A percentile compares a stretch with the other conserved stretches of the same genome.
Evolutionary conservation across 139 green algal genomes (phyloP).

Genomic region (Volvox reticuliferus): DNA sequence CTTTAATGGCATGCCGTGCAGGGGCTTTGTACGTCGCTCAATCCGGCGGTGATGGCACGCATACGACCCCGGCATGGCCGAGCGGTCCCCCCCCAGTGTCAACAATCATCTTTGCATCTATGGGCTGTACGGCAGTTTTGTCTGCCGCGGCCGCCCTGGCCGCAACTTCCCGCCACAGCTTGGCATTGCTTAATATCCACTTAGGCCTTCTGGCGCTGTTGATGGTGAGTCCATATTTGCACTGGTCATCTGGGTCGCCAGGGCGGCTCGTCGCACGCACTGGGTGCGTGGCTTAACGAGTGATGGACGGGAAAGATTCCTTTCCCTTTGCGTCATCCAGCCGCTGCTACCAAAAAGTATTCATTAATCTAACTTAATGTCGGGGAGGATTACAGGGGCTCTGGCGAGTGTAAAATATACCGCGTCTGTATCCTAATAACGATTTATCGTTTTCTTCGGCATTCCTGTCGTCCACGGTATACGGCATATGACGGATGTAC

Average conservation of each 20-base stretch:
- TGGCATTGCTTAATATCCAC: slow-evolving; percentile 3
- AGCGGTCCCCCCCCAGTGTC: background rate
- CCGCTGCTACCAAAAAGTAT: too few relatives aligned
- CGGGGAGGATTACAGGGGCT: background rate
- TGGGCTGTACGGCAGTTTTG: background rate
- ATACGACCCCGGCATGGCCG: background rate
- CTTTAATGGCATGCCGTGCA: background rate
- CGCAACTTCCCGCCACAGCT: background rate
- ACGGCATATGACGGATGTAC: background rate
- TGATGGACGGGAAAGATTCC: background rate
- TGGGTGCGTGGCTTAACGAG: background rate
- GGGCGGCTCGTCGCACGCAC: background rate
- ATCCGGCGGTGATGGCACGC: background rate
- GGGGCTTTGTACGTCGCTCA: background rate
- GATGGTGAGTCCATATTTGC: background rate
- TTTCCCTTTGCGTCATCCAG: background rate
- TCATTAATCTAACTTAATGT: background rate
- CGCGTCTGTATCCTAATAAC: background rate
- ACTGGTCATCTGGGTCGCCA: too few relatives aligned
- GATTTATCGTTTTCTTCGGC: background rate
- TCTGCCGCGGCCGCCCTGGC: background rate
- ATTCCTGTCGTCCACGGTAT: background rate
- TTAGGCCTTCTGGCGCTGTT: slow-evolving; percentile 18
- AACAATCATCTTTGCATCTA: background rate
- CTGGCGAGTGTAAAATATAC: background rate